These are phyloP conservation scores for Serpula lacrymans DNA, from an alignment of 768 basidiomycete species.

Conservation along the genomic window DNA sequence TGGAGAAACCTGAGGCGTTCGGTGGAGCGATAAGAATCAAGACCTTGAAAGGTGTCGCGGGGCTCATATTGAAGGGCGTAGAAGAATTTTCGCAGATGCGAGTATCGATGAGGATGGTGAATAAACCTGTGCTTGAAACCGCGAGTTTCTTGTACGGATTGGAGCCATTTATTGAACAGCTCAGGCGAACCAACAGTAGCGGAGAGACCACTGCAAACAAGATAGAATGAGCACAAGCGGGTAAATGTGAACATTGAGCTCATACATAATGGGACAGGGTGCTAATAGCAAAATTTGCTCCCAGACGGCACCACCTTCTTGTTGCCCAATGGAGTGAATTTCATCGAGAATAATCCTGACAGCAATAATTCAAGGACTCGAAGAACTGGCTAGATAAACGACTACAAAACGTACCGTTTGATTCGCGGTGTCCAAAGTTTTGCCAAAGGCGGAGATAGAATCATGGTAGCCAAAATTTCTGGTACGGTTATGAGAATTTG, in stretches of 20 bases:
- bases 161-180: conserved; percentile 63
- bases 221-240: background rate
- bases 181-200: conserved; percentile 69
- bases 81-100: conserved; percentile 66
- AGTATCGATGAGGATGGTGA: conserved; percentile 66
- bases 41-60: conserved; percentile 27
- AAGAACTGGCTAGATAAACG: background rate
- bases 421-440: conserved; percentile 59
- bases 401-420: conserved; percentile 40
- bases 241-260: conserved; percentile 4
- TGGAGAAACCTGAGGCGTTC: conserved; percentile 54
- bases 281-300: conserved; percentile 70
- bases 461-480: conserved; percentile 64
- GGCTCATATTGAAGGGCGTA: conserved; percentile 37
- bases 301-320: conserved; percentile 69
- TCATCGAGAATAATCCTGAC: conserved; percentile 59
- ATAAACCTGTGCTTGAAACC: conserved; percentile 59
- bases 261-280: conserved; percentile 70
- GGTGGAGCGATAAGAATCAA: conserved; percentile 35
- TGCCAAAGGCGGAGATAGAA: conserved; percentile 65
- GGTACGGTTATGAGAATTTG: conserved; percentile 77
- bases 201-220: conserved; percentile 54
- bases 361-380: background rate
- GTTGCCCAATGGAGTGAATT: conserved; percentile 65
- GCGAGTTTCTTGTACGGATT: conserved; percentile 55